Base-by-base conservation (phyloP, 192 early-diverging fungal genomes). In the Diversispora epigaea region DNA sequence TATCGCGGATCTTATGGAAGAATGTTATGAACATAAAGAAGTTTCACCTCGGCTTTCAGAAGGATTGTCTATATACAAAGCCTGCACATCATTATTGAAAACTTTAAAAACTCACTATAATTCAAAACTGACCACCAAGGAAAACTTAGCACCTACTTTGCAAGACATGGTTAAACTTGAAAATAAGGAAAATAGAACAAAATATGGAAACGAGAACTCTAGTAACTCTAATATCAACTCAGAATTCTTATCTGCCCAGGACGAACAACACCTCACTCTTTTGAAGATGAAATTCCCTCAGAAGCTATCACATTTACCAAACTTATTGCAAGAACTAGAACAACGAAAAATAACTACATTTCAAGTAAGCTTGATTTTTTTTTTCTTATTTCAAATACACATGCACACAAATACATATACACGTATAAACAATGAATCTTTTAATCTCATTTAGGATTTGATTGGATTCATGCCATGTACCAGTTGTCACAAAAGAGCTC, bases 301-400 rank as follows among this genome's bases (percentile, higher is more conserved):
- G 22, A 68, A 68, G 3, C 1, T 15, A 52, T 50, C 66, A 50
- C 45, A 50, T 46, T 50, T 68, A 12, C 43, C 45, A 5, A 46
- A 49, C 0, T 68, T 50, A 32, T 68, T 45, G 3, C 66, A n/a
- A 4, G 66, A 10, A 5, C 46, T 68, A 49, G 66, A 68, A 50
- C 15, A 68, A 52, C 66, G 47, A 49, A 68, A 68, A 50, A 50
- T 68, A 68, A 12, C 46, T 68, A 49, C 25, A 9, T 68, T 68
- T 11, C 11, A 50, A 11, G 66, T 68, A 52, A 68, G 66, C 11
- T 2, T 25, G 8, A 68, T 9, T 19, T 52, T 17, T 11, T 32
- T 32, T 32, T 52, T 52, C 3, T 52, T 17, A 12, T 3, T 11
- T 7, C 17, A 17, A 17, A 52, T 52, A 11, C 11, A 11, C 47